Base-by-base conservation (phyloP, 306 rosid species). In the Malus fusca region DNA sequence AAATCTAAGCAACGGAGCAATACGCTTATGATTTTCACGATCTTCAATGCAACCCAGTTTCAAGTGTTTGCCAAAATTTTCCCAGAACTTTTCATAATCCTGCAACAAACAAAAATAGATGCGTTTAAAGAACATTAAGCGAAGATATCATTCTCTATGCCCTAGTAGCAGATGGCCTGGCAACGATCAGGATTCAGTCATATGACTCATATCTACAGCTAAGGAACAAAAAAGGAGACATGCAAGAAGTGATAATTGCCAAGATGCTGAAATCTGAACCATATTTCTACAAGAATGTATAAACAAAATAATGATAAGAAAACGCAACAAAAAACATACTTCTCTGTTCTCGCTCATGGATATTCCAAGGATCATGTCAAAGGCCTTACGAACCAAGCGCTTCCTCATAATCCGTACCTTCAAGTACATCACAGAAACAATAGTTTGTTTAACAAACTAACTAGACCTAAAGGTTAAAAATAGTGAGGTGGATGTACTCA, bases 1-100 rank as follows among this genome's bases (percentile, higher is more conserved):
- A 85, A 96, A 96, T 43, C 99, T 90, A 62, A 96, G 99, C 86
- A 96, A 78, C 0, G 98, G 99, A 68, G 92, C 99, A 84, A 92
- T 83, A 37, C 99, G 97, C 78, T 96, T 96, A 89, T 96, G 98
- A 78, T 96, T 96, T 75, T 90, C 99, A 51, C 89, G 93, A 85
- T 96, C 99, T 83, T 96, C 99, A 81, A 96, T 92, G 84, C 99
- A 96, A 73, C 99, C 99, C 82, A 96, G 76, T 84, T 96, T 96
- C 86, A 96, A 68, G 84, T 86, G 87, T 77, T 96, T 96, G 77
- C 99, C 99, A 79, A 90, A 96, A 82, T 89, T 96, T 25, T 96
- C 98, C 92, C 96, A 96, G 77, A 96, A 96, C 78, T 80, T 92
- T 40, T 89, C 99, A 82, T 96, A 96, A 76, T 96, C 98, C 99